A percentile compares a stretch with the other conserved stretches of the same genome.
Evolutionary conservation across 352 stramenopile genomes (phyloP).

Genomic region (Phytophthora cajani): DNA sequence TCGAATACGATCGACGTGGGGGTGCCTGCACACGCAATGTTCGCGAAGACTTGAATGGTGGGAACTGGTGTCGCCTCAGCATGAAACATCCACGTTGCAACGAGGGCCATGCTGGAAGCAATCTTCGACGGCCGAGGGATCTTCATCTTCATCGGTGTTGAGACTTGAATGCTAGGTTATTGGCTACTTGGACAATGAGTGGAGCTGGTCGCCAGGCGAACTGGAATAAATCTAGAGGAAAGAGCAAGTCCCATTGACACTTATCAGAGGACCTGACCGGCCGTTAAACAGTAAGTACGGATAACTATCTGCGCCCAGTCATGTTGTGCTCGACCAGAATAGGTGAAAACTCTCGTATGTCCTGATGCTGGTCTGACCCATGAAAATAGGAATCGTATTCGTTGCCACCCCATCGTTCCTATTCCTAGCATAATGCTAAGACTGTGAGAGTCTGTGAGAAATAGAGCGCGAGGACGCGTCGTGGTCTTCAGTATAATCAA

Average conservation of each 20-base stretch:
- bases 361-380: background rate
- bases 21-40: background rate
- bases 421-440: no score
- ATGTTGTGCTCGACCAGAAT: no score
- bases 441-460: background rate
- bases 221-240: background rate
- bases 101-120: background rate
- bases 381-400: background rate
- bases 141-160: background rate
- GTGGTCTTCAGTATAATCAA: no score
- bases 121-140: background rate
- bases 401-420: background rate
- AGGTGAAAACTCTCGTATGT: no score
- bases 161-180: background rate
- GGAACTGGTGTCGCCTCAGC: background rate
- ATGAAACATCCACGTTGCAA: background rate
- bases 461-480: no score
- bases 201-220: background rate
- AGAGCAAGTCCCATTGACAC: background rate
- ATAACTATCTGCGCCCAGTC: no score
- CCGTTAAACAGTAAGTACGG: no score
- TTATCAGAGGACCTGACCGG: no score
- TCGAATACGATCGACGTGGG: background rate
- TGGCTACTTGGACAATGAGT: background rate
- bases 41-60: background rate